Conservation (phyloP, 2,329 filamentous ascomycete genomes). For the Salinomyces thailandicus region DNA sequence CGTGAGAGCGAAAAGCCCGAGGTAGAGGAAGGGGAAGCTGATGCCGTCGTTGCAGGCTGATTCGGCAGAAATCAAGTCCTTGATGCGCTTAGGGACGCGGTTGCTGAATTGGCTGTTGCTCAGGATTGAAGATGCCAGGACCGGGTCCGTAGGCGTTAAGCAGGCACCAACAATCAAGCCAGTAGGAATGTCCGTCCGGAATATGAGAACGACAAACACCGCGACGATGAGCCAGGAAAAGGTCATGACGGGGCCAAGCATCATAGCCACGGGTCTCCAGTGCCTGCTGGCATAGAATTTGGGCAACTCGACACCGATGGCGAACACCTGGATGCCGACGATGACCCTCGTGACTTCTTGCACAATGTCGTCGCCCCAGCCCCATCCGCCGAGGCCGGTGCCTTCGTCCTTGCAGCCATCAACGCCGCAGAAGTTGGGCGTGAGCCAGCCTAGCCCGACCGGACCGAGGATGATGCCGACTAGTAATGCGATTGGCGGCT, state of each 20-base stretch:
- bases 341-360: slow-evolving; percentile 32
- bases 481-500: slow-evolving; percentile 38
- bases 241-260: slow-evolving; percentile 44
- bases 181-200: slow-evolving; percentile 36
- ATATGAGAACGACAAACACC: slow-evolving; percentile 37
- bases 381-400: slow-evolving; percentile 27
- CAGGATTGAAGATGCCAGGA: slow-evolving; percentile 44
- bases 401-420: slow-evolving; percentile 12
- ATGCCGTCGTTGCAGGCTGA: slow-evolving; percentile 47
- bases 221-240: slow-evolving; percentile 40
- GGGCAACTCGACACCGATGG: slow-evolving; percentile 27
- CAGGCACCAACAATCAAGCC: slow-evolving; percentile 45
- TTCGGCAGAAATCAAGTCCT: slow-evolving; percentile 44
- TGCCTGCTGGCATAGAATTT: slow-evolving; percentile 40
- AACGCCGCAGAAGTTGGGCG: slow-evolving; percentile 30
- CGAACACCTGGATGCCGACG: slow-evolving; percentile 35
- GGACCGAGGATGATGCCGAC: slow-evolving; percentile 38
- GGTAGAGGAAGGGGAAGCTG: slow-evolving; percentile 47
- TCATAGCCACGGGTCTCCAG: slow-evolving; percentile 40
- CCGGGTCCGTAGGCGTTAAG: slow-evolving; percentile 47
- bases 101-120: slow-evolving; percentile 44
- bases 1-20: slow-evolving; percentile 39
- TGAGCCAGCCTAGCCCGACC: slow-evolving; percentile 29
- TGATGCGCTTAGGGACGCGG: slow-evolving; percentile 41
- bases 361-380: slow-evolving; percentile 20